These are phyloP conservation scores for Fusarium verrucosum DNA, from an alignment of 2,329 filamentous ascomycete species.

Conservation along the genomic window DNA sequence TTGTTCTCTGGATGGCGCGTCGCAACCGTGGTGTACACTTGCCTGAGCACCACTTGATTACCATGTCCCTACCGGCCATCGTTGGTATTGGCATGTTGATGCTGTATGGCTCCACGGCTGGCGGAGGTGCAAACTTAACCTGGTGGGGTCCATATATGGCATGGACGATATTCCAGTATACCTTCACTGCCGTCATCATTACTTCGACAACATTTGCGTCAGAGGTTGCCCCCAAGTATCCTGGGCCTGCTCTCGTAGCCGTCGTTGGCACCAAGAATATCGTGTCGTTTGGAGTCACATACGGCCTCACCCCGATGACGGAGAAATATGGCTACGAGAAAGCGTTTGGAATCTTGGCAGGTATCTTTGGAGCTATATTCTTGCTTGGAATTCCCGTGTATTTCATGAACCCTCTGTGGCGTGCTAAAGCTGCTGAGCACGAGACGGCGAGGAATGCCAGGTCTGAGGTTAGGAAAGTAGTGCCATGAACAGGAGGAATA, in stretches of 20 bases:
- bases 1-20: not conserved
- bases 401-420: no score
- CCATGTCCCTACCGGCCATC: not conserved
- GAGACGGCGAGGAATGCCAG: no score
- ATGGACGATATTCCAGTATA: not conserved
- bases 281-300: not conserved
- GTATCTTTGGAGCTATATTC: no score
- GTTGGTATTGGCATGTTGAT: not conserved
- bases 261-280: not conserved
- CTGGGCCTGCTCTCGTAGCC: not conserved
- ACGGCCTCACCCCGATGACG: no score
- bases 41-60: not conserved
- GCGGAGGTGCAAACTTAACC: no score
- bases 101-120: not conserved
- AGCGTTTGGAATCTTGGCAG: no score
- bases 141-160: no score
- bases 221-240: not conserved
- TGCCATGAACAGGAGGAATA: no score
- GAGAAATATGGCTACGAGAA: no score
- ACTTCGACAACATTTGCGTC: not conserved
- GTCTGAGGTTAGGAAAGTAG: no score
- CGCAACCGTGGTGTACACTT: not conserved
- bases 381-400: no score
- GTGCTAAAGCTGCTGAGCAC: no score
- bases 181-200: not conserved